Base-by-base conservation (phyloP, 306 rosid genomes). In the Coriaria nepalensis region DNA sequence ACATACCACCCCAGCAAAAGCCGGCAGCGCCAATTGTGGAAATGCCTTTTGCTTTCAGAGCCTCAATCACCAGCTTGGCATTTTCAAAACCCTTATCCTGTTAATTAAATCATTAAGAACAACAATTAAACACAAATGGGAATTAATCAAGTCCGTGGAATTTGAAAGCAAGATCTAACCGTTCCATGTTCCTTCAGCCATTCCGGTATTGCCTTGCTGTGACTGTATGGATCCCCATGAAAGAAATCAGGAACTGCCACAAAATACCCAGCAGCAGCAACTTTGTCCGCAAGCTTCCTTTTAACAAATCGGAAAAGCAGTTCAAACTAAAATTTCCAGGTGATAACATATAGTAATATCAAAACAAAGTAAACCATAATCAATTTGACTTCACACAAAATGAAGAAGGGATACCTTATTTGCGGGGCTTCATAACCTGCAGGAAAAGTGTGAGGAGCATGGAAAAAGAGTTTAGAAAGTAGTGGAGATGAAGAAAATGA, bases 201-300 rank as follows among this genome's bases (percentile, higher is more conserved):
- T 38, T 11, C 74, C 15, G 40, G 46, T 2, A 73, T 0, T 5
- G 85, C 69, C 61, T 72, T 63, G 12, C 55, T 63, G 9, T 61
- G 61, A 11, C n/a, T 51, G 50, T 0, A 80, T 39, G 93, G 94
- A 6, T 87, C 94, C 8, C 80, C 85, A 40, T 80, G 14, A 0
- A 82, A 50, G 72, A 82, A 75, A 55, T 87, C 92, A 10, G 94
- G 84, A 55, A 76, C 85, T 54, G 59, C 79, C 37, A 75, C 92
- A 60, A 67, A 75, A 69, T 71, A 87, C 41, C 96, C 93, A 52
- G 76, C 74, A 47, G 81, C 79, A 36, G 85, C 85, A 67, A 73
- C 55, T 65, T 83, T 80, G 71, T 83, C 87, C 6, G 93, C 96
- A 13, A 87, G 74, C 62, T 83, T 83, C 85, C 96, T 83, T 53